phyloP scores from a whole-genome alignment of 2,329 filamentous ascomycete genomes.

The Apiospora koreana region DNA sequence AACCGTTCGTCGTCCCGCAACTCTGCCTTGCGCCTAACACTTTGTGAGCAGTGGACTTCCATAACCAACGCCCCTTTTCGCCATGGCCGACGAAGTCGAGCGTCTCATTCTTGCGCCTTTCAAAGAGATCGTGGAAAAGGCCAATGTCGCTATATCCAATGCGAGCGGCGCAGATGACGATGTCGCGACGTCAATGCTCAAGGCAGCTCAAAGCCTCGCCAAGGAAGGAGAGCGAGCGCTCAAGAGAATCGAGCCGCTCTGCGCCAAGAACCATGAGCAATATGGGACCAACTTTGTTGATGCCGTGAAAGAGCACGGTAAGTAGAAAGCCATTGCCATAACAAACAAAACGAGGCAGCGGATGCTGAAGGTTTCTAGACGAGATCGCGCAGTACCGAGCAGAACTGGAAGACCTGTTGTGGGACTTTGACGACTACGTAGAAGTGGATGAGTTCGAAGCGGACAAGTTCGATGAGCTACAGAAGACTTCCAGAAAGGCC shows the following conservation, averaged over 20 bases:
- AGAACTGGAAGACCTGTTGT: conserved; percentile 51
- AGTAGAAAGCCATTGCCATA: conserved; percentile 19
- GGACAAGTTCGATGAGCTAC: conserved; percentile 49
- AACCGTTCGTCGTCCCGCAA: not conserved
- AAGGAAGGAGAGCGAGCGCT: conserved; percentile 51
- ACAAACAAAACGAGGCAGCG: conserved; percentile 3
- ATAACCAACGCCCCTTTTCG: not conserved
- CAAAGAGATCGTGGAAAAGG: conserved; percentile 54
- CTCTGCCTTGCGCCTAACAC: not conserved
- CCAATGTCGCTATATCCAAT: conserved; percentile 47
- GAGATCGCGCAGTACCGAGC: conserved; percentile 50
- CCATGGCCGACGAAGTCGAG: conserved; percentile 35
- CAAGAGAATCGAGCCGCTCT: conserved; percentile 53
- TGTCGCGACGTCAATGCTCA: conserved; percentile 44
- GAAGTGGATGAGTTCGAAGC: conserved; percentile 52
- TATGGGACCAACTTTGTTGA: conserved; percentile 52
- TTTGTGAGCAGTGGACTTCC: not conserved
- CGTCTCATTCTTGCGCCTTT: conserved; percentile 52
- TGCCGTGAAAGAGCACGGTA: conserved; percentile 56
- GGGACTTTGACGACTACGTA: conserved; percentile 59
- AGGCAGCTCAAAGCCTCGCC: conserved; percentile 47
- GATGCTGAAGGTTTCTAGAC: conserved; percentile 35
- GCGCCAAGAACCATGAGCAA: conserved; percentile 48
- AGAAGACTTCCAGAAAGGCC: conserved; percentile 47
- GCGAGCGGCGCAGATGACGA: conserved; percentile 40